A percentile compares a stretch with the other conserved stretches of the same genome.
phyloP scores from a whole-genome alignment of 2,329 filamentous ascomycete species.

The Penicillium sp. region DNA sequence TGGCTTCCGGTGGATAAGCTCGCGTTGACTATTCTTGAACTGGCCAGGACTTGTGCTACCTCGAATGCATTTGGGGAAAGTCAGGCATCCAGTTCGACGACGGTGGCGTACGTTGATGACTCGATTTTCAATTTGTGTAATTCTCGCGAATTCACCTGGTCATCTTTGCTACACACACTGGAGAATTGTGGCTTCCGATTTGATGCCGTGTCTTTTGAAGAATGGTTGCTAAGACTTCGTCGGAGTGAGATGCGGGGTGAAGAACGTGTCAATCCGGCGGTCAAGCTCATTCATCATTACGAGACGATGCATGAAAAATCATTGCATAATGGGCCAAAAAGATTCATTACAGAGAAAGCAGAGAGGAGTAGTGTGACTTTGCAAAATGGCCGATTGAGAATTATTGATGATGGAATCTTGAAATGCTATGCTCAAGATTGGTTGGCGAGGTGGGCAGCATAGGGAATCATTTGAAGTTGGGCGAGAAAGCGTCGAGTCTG shows the following conservation, averaged over 20 bases:
- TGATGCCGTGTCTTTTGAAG: slow-evolving; percentile 30
- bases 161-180: slow-evolving; percentile 30
- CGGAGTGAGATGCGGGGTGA: slow-evolving; percentile 29
- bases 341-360: slow-evolving; percentile 28
- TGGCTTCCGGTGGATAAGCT: slow-evolving; percentile 36
- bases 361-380: slow-evolving; percentile 31
- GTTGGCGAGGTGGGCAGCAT: slow-evolving; percentile 26
- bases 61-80: not conserved
- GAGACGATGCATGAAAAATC: slow-evolving; percentile 25
- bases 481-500: too few relatives aligned
- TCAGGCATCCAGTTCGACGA: not conserved
- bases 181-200: slow-evolving; percentile 35
- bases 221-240: slow-evolving; percentile 36
- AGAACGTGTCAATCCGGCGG: slow-evolving; percentile 31
- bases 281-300: slow-evolving; percentile 34
- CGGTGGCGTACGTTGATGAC: slow-evolving; percentile 14
- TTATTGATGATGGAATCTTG: slow-evolving; percentile 34
- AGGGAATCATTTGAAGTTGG: not conserved
- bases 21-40: slow-evolving; percentile 26
- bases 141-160: slow-evolving; percentile 36
- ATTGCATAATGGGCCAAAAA: slow-evolving; percentile 1
- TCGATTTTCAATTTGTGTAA: slow-evolving; percentile 34
- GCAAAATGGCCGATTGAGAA: slow-evolving; percentile 25
- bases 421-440: slow-evolving; percentile 31
- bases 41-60: slow-evolving; percentile 17